Evolutionary conservation across 208 protist genomes (phyloP), one percentile per base, ranked within the genome.

Genomic region (Novymonas esmeraldas): DNA sequence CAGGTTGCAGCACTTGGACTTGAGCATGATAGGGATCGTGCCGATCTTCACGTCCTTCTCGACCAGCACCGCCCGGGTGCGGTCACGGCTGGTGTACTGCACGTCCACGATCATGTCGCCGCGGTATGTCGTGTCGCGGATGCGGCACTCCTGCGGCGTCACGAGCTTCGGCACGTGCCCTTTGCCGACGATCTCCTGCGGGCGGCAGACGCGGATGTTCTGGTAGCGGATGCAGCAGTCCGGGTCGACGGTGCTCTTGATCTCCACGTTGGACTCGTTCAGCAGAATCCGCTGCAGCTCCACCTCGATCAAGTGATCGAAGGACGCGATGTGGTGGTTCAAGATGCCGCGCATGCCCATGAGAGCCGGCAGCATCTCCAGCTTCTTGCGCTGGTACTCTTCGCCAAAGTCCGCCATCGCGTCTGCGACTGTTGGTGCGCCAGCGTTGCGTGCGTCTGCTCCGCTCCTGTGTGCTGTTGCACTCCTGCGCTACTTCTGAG

Each of bases 11-110:
- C 95, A 89, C n/a, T 81, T 90, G 36, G 92, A 99, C 31, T 98
- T 90, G 13, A 99, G 89, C 99, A 99, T 99, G 24, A 99, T 99
- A 0, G 99, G 99, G 64, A 99, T 98, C 24, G 92, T 88, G 0
- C 99, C 98, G 76, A 99, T 99, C 38, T 79, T 78, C 20, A 99
- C 83, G 64, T 94, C 90, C 1, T 82, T 87, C 49, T 92, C 82
- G 22, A 82, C 70, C 29, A 78, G 71, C 29, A 95, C 61, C 2
- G 83, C 74, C n/a, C 85, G 77, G 1, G 66, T 54, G 22, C 84
- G 90, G 48, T 94, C 87, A 42, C 79, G 78, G 42, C 78, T 86
- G 4, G 79, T 96, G 67, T 88, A 95, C 67, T 95, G 81, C 6
- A 97, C 78, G 70, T 98, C 88, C 10, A 97, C 84, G 42, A 93